Percentiles rank a stretch among this genome's conserved stretches.
These are phyloP conservation scores for Suillus discolor DNA, from an alignment of 768 basidiomycete species.

Conservation along the genomic window DNA sequence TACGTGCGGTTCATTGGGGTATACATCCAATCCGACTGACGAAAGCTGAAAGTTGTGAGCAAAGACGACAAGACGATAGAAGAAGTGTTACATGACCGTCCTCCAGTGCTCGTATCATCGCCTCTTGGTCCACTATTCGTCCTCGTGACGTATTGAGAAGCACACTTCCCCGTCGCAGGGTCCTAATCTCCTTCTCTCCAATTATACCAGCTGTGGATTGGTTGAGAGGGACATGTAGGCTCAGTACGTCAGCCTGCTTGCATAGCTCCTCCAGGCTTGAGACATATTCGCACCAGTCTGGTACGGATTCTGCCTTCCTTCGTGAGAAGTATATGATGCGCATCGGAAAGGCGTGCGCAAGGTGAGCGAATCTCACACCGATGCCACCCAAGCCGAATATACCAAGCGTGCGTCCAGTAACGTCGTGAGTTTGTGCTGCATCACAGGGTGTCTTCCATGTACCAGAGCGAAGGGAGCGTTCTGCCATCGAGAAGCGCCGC, in stretches of 20 bases:
- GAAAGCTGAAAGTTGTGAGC: constrained; percentile 53
- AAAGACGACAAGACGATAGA: constrained; percentile 10
- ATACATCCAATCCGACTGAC: constrained; percentile 82
- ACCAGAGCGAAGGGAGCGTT: constrained; percentile 48
- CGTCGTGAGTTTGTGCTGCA: constrained; percentile 53
- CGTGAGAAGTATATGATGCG: constrained; percentile 74
- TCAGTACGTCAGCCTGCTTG: constrained; percentile 73
- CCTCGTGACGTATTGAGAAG: constrained; percentile 86
- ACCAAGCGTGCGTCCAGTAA: constrained; percentile 64
- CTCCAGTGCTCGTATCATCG: constrained; percentile 77
- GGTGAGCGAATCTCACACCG: constrained; percentile 62
- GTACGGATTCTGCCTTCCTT: too few relatives aligned
- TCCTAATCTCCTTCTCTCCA: constrained; percentile 69
- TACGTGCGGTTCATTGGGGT: constrained; percentile 76
- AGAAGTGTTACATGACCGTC: constrained; percentile 75
- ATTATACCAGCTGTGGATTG: constrained; percentile 70
- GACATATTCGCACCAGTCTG: too few relatives aligned
- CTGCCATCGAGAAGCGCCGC: constrained; percentile 66
- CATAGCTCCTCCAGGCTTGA: constrained; percentile 44
- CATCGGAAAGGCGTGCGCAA: constrained; percentile 82
- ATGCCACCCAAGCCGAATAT: constrained; percentile 76
- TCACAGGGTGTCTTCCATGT: constrained; percentile 60
- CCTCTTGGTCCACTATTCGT: constrained; percentile 84
- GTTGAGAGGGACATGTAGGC: constrained; percentile 78
- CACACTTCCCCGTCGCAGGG: constrained; percentile 70